A percentile compares a stretch with the other conserved stretches of the same genome.
phyloP scores from a whole-genome alignment of 192 early-diverging fungal species.

The Piromyces finnis region DNA sequence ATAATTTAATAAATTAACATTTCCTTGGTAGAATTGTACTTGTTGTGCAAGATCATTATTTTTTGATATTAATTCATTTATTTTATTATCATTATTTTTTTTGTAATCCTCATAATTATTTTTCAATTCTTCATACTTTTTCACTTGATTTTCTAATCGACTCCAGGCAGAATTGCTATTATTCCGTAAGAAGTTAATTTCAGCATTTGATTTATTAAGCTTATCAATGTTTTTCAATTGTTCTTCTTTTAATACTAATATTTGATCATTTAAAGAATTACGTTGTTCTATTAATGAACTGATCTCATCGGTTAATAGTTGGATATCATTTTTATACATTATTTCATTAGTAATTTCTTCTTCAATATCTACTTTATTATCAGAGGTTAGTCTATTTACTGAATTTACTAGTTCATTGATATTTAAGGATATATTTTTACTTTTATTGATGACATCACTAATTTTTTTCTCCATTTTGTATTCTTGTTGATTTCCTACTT shows the following conservation, averaged over 20 bases:
- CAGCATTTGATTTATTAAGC: not conserved
- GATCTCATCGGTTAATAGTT: not conserved
- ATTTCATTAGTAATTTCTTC: not conserved
- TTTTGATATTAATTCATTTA: not conserved
- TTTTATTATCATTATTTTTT: not conserved
- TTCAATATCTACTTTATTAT: not conserved
- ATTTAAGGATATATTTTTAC: not conserved
- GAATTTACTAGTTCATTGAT: not conserved
- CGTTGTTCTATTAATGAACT: not conserved
- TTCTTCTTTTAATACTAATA: not conserved
- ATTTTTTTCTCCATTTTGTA: not conserved
- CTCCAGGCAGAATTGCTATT: not conserved
- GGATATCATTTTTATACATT: not conserved
- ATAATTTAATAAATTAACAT: not conserved
- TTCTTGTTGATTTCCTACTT: not conserved
- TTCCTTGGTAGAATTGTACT: not conserved
- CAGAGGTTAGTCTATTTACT: not conserved
- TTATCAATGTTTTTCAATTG: not conserved
- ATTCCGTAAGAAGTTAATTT: not conserved
- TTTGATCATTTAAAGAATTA: not conserved
- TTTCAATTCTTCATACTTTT: not conserved
- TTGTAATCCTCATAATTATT: not conserved
- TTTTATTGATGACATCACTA: not conserved
- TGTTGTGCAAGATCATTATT: not conserved
- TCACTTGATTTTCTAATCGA: not conserved